Percentiles rank a stretch among this genome's conserved stretches.
These are phyloP conservation scores for Pterulicium gracile DNA, from an alignment of 1,284 basidiomycete species.

Conservation along the genomic window DNA sequence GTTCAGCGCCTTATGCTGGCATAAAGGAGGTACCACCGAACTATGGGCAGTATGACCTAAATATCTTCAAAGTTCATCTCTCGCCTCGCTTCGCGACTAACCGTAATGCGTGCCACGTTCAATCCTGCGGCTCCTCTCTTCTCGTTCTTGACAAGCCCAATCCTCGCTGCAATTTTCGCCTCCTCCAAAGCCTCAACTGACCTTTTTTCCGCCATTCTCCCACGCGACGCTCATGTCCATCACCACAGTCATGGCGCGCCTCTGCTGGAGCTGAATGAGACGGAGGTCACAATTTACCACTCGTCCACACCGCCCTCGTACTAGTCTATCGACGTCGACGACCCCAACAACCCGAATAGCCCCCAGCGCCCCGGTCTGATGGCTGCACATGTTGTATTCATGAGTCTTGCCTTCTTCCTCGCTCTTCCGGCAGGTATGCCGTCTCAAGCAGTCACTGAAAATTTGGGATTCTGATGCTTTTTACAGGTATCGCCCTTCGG, in stretches of 20 bases:
- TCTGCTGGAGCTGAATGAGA: conserved; percentile 60
- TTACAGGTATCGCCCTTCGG: conserved; percentile 63
- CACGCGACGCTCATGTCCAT: conserved; percentile 31
- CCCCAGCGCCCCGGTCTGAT: conserved; percentile 54
- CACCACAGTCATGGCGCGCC: conserved; percentile 37
- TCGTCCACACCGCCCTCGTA: conserved; percentile 66
- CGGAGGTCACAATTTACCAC: conserved; percentile 52
- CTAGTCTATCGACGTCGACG: conserved; percentile 64
- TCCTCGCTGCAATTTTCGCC: no score
- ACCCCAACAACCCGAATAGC: conserved; percentile 26
- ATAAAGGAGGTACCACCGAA: no score
- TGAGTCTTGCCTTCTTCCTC: conserved; percentile 68
- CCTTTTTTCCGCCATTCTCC: no score
- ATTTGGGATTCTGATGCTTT: conserved; percentile 1
- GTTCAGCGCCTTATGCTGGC: no score
- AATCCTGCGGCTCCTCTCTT: no score
- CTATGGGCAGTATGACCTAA: no score
- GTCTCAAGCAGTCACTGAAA: conserved; percentile 7
- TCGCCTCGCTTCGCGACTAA: no score
- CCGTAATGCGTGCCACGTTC: no score
- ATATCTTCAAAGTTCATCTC: no score
- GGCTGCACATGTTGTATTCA: conserved; percentile 51
- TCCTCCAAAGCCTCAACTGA: no score
- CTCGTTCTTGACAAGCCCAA: no score
- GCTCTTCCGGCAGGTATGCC: conserved; percentile 61